A percentile compares a stretch with the other conserved stretches of the same genome.
Evolutionary conservation across 208 protist genomes (phyloP).

Genomic region (Leishmania aethiopica): DNA sequence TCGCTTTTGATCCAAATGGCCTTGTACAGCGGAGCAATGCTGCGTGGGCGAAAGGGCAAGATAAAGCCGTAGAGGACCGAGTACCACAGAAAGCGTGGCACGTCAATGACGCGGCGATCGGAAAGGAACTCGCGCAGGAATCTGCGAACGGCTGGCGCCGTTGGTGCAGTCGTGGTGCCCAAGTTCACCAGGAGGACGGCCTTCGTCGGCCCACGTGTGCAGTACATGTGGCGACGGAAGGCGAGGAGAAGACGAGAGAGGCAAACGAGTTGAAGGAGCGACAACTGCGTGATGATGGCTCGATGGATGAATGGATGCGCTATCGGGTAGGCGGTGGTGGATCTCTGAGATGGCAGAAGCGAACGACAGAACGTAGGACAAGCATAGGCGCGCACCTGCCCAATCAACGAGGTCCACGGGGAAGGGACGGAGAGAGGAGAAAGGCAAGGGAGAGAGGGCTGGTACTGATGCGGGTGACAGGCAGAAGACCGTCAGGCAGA

Average conservation of each 20-base stretch:
- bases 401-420: not conserved
- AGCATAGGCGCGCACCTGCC: no score
- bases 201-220: slow-evolving; percentile 1
- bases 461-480: not conserved
- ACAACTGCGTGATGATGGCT: not conserved
- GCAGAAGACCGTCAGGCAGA: not conserved
- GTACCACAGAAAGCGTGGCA: slow-evolving; percentile 44
- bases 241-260: not conserved
- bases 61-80: slow-evolving; percentile 60
- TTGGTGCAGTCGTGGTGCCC: slow-evolving; percentile 30
- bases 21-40: slow-evolving; percentile 29
- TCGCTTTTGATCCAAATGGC: slow-evolving; percentile 36
- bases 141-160: slow-evolving; percentile 18
- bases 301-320: not conserved
- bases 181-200: slow-evolving; percentile 51
- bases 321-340: no score
- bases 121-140: slow-evolving; percentile 44
- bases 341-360: not conserved
- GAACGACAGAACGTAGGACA: not conserved
- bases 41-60: slow-evolving; percentile 41
- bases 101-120: slow-evolving; percentile 46
- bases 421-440: not conserved
- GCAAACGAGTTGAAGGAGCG: not conserved
- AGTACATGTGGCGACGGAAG: slow-evolving; percentile 6
- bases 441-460: not conserved